Conservation (phyloP, 1,284 basidiomycete species). For the Boletus holoroseus region DNA sequence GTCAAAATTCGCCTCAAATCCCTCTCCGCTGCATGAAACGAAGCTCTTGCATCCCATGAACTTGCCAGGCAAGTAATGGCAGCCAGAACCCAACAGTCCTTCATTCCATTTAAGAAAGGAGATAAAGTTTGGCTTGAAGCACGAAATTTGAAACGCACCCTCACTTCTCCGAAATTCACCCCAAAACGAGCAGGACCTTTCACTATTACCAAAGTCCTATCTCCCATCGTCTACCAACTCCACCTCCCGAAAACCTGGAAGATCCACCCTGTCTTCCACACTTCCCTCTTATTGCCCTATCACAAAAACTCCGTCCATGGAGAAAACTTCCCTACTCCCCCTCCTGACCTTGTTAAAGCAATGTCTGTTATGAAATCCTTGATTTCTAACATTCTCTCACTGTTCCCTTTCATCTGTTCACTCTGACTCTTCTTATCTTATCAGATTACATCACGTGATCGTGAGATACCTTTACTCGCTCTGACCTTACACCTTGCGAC, state of each 20-base stretch:
- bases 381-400: no score
- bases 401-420: no score
- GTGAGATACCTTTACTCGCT: no score
- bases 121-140: background rate
- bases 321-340: no score
- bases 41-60: background rate
- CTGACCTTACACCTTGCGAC: no score
- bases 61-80: background rate
- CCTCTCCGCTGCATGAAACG: background rate
- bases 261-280: background rate
- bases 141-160: background rate
- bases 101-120: background rate
- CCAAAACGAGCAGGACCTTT: background rate
- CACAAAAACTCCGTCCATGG: background rate
- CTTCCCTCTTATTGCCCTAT: background rate
- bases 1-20: background rate
- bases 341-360: no score
- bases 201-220: background rate
- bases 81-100: rapidly evolving
- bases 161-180: background rate
- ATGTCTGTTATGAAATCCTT: no score
- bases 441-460: no score
- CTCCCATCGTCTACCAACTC: background rate
- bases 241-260: background rate
- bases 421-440: no score